Evolutionary conservation across 805 yeast species (phyloP).

Genomic region (Kuraishia cidri): DNA sequence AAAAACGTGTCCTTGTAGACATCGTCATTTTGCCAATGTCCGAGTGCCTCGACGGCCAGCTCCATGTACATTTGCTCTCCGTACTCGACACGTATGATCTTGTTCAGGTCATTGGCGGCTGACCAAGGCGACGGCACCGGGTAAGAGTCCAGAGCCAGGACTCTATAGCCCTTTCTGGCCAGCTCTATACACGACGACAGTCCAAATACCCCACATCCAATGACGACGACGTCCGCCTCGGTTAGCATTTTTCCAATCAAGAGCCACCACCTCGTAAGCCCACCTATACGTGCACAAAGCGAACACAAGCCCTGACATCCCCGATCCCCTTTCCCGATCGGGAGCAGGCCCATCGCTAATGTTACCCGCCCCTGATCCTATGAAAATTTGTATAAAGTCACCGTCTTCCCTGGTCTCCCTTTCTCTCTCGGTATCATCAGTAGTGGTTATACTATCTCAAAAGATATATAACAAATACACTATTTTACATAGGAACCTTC

Average conservation of each 20-base stretch:
- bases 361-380: too few species aligned
- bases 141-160: conserved; percentile 15
- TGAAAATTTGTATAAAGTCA: conserved; percentile 1
- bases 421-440: conserved; percentile 46
- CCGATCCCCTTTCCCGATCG: too few species aligned
- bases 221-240: conserved; percentile 5
- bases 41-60: conserved; percentile 19
- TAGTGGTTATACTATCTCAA: conserved; percentile 74
- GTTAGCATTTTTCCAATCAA: too few species aligned
- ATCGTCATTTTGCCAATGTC: conserved; percentile 18
- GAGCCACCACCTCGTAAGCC: neutral
- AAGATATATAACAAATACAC: conserved; percentile 49
- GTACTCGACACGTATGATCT: conserved; percentile 23
- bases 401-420: conserved; percentile 20
- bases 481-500: conserved; percentile 33
- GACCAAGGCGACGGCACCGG: conserved; percentile 21
- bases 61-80: conserved; percentile 15
- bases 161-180: conserved; percentile 8
- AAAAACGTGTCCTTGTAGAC: conserved; percentile 10
- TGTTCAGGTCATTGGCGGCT: conserved; percentile 22
- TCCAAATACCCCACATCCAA: conserved; percentile 27
- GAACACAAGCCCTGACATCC: too few species aligned
- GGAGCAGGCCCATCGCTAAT: too few species aligned
- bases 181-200: conserved; percentile 20
- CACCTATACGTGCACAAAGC: neutral